phyloP scores from a whole-genome alignment of 148 eudicot genomes.

The Spergularia marina region DNA sequence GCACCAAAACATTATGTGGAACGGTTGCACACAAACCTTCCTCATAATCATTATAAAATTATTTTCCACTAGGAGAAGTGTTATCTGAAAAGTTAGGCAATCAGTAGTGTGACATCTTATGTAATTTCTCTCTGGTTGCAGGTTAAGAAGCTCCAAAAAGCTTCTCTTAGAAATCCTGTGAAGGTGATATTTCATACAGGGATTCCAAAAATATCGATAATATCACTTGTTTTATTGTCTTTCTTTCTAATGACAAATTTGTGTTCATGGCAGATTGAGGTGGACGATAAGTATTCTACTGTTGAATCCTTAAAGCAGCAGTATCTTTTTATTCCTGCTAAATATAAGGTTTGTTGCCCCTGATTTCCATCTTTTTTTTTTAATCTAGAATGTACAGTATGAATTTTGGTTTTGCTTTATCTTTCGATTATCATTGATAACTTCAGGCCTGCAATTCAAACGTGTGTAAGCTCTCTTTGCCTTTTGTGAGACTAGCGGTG shows the following conservation, averaged over 20 bases:
- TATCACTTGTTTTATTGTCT: background rate
- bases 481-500: no score
- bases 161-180: conserved; percentile 85
- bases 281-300: conserved; percentile 77
- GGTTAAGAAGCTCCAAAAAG: conserved; percentile 90
- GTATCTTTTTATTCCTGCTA: conserved; percentile 63
- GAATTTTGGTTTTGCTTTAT: background rate
- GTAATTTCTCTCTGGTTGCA: conserved; percentile 28
- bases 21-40: no score
- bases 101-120: background rate
- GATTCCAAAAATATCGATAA: background rate
- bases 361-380: background rate
- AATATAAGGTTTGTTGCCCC: conserved; percentile 56
- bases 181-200: conserved; percentile 42
- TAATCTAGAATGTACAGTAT: background rate
- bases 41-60: no score
- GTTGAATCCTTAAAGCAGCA: conserved; percentile 83
- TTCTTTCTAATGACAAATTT: conserved; percentile 1
- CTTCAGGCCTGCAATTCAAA: no score
- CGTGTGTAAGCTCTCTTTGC: no score
- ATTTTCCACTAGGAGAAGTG: no score
- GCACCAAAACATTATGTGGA: no score
- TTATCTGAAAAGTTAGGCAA: background rate
- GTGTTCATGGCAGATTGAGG: conserved; percentile 55
- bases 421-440: no score